phyloP scores from a whole-genome alignment of 140 eudicot species.

The Oenanthe javanica region DNA sequence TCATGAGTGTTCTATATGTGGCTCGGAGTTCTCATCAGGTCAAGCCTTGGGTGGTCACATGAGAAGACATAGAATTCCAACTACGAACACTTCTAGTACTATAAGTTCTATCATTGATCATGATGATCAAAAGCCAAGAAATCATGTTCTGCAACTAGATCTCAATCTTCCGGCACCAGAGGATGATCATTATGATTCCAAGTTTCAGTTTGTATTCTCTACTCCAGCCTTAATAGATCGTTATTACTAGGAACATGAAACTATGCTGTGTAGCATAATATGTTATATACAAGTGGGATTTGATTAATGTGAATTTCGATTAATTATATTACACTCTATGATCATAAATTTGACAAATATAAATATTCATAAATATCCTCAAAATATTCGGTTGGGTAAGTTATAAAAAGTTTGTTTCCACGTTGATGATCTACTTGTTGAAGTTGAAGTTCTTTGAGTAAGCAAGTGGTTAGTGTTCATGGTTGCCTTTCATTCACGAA shows the following conservation, averaged over 20 bases:
- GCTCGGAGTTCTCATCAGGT: conserved; percentile 72
- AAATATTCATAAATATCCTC: background rate
- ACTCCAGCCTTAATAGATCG: conserved; percentile 70
- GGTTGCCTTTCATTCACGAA: conserved; percentile 96
- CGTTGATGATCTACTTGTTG: too few species aligned
- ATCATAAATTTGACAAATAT: conserved; percentile 8
- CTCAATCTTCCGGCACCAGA: conserved; percentile 90
- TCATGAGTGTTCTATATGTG: conserved; percentile 80
- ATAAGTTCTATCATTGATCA: background rate
- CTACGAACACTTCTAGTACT: background rate
- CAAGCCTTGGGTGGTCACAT: conserved; percentile 96
- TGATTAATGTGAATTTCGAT: background rate
- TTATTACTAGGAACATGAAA: conserved; percentile 23
- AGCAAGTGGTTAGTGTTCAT: conserved; percentile 67
- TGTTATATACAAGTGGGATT: conserved; percentile 19
- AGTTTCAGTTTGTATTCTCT: conserved; percentile 41
- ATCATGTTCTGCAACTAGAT: conserved; percentile 47
- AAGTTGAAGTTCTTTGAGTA: conserved; percentile 71
- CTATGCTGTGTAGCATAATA: conserved; percentile 13
- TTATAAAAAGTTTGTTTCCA: too few species aligned
- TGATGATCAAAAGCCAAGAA: conserved; percentile 9
- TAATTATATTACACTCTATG: conserved; percentile 19
- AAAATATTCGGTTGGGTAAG: conserved; percentile 9
- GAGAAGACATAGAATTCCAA: conserved; percentile 68
- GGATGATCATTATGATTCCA: conserved; percentile 22